Evolutionary conservation across 345 rosid genomes (phyloP), one percentile per base, ranked within the genome.

Genomic region (Abelmoschus esculentus): DNA sequence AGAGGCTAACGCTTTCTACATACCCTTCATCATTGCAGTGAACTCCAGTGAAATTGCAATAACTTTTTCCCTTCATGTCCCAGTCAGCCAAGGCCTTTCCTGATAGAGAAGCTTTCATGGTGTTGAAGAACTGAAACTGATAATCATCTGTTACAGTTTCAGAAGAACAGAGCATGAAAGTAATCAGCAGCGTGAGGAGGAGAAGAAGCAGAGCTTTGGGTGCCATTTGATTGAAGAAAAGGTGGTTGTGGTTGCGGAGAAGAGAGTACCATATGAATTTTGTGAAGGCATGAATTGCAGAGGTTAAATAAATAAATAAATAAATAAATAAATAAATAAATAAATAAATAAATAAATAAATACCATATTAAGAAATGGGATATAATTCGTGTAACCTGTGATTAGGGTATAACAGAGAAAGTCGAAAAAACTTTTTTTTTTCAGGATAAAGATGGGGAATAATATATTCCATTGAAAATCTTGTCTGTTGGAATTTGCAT

Each of bases 21-120:
- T 73, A 63, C 6, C 96, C 98, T 66, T 69, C 52, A 49, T 56
- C 52, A 59, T 93, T 80, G 82, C 98, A 93, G 74, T 73, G 32
- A 56, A 93, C 80, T 12, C 97, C 97, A 0, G 81, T 76, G 78
- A 87, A 87, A 73, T 89, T 82, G 83, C 98, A 93, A 78, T 61
- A 77, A 59, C 80, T 61, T 36, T 67, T 77, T 18, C 72, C 77
- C 53, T 63, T 57, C 54, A 75, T 32, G 50, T 86, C 77, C 98
- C 98, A 93, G 65, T 78, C 78, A 56, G 85, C 77, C 66, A 90
- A 73, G 61, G 80, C 75, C 2, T 74, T 61, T 64, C 93, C 92
- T 19, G 83, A 80, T 7, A 89, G 76, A 31, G 88, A 87, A 62
- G 50, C 22, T 78, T 72, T 89, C 86, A 89, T 76, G 38, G 88